A percentile compares a stretch with the other conserved stretches of the same genome.
phyloP scores from a whole-genome alignment of 2,329 filamentous ascomycete species.

The Monilinia fructigena region DNA sequence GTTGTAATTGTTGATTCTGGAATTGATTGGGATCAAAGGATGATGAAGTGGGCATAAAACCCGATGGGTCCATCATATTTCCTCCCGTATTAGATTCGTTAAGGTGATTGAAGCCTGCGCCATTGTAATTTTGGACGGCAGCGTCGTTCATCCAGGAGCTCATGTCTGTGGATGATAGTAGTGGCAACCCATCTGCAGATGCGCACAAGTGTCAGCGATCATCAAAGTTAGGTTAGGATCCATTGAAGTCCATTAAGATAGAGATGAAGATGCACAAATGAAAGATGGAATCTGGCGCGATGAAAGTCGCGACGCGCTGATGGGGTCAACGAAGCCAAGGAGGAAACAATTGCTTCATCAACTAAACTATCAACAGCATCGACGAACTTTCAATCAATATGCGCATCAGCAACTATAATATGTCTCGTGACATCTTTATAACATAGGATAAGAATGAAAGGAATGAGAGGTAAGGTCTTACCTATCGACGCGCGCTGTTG shows the following conservation, averaged over 20 bases:
- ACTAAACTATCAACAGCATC: conserved; percentile 22
- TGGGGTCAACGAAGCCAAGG: conserved; percentile 22
- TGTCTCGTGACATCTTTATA: conserved; percentile 24
- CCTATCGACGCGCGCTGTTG: conserved; percentile 37
- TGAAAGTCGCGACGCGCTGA: conserved; percentile 23
- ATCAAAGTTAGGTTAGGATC: conserved; percentile 24
- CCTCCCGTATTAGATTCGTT: conserved; percentile 54
- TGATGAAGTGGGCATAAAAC: conserved; percentile 58
- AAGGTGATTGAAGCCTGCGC: conserved; percentile 65
- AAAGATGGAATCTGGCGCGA: conserved; percentile 22
- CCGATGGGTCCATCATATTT: conserved; percentile 64
- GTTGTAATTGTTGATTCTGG: conserved; percentile 50
- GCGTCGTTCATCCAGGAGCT: conserved; percentile 72
- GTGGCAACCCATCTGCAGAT: conserved; percentile 40
- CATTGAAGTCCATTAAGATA: conserved; percentile 16
- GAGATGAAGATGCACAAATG: conserved; percentile 16
- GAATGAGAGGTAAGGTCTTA: conserved; percentile 37
- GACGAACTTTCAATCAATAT: conserved; percentile 7
- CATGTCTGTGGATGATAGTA: conserved; percentile 55
- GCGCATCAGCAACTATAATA: conserved; percentile 18
- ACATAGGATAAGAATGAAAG: conserved; percentile 17
- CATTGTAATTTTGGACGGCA: conserved; percentile 66
- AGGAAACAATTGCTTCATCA: conserved; percentile 27
- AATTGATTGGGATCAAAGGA: conserved; percentile 58
- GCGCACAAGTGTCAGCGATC: conserved; percentile 37